A percentile compares a stretch with the other conserved stretches of the same genome.
Conservation (phyloP, 1,284 basidiomycete species). For the Melampsora larici-populina region DNA sequence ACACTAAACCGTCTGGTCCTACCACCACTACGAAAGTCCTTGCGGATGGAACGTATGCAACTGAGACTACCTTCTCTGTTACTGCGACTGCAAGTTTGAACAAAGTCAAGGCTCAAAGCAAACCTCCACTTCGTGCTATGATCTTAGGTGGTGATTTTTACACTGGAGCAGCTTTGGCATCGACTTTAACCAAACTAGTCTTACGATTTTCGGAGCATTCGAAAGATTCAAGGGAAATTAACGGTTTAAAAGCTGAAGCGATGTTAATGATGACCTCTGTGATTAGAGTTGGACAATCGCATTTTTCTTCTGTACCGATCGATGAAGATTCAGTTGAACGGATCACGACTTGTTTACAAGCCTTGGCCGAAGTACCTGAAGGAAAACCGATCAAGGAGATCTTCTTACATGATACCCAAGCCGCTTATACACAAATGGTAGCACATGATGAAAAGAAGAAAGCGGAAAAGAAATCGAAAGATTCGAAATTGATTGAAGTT, state of each 20-base stretch:
- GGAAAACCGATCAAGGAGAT: slow-evolving; percentile 69
- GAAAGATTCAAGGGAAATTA: slow-evolving; percentile 63
- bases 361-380: slow-evolving; percentile 68
- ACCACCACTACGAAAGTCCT: slow-evolving; percentile 65
- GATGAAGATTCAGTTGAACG: slow-evolving; percentile 98
- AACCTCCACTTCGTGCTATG: slow-evolving; percentile 84
- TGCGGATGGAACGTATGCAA: slow-evolving; percentile 96
- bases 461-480: slow-evolving; percentile 80
- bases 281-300: slow-evolving; percentile 94
- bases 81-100: slow-evolving; percentile 69
- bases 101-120: slow-evolving; percentile 76
- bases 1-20: slow-evolving; percentile 47
- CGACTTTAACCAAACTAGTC: slow-evolving; percentile 86
- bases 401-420: slow-evolving; percentile 88
- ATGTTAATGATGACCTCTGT: slow-evolving; percentile 98
- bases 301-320: slow-evolving; percentile 86
- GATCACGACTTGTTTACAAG: slow-evolving; percentile 94
- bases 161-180: slow-evolving; percentile 83
- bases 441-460: slow-evolving; percentile 83
- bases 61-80: slow-evolving; percentile 82
- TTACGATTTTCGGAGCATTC: slow-evolving; percentile 71
- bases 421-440: slow-evolving; percentile 91
- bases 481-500: slow-evolving; percentile 65
- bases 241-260: slow-evolving; percentile 80
- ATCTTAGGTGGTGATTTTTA: slow-evolving; percentile 96